phyloP scores from a whole-genome alignment of 805 yeast species.

The Wickerhamiella shivajii region DNA sequence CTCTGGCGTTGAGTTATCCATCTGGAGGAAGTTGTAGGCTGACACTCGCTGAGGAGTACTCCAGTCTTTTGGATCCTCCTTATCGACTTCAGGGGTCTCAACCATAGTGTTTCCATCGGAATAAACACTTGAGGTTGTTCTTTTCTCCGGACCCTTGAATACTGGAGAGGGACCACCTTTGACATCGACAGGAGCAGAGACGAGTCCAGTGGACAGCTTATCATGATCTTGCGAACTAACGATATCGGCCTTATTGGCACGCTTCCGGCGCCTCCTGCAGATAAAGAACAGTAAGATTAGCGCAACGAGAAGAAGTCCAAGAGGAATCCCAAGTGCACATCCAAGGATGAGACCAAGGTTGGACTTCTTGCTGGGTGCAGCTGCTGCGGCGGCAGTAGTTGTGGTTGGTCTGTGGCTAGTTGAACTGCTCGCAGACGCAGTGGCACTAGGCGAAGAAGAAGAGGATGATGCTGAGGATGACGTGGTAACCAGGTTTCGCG shows the following conservation, averaged over 20 bases:
- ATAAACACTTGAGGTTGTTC: constrained; percentile 7
- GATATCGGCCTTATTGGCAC: constrained; percentile 25
- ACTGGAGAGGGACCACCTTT: too few species aligned
- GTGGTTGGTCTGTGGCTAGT: constrained; percentile 21
- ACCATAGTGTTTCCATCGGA: constrained; percentile 16
- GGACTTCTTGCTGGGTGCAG: constrained; percentile 14
- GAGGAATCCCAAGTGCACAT: constrained; percentile 75
- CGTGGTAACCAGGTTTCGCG: constrained; percentile 18
- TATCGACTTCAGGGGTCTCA: constrained; percentile 15
- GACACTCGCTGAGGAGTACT: constrained; percentile 26
- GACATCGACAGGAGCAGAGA: too few species aligned
- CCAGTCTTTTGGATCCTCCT: constrained; percentile 17
- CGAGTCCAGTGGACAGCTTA: too few species aligned
- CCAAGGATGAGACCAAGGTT: constrained; percentile 65
- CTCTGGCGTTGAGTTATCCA: too few species aligned
- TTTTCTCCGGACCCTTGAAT: too few species aligned
- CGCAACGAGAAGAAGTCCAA: constrained; percentile 34
- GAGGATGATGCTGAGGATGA: constrained; percentile 21
- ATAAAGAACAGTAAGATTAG: constrained; percentile 37
- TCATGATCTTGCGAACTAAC: neutral
- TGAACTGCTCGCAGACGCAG: constrained; percentile 16
- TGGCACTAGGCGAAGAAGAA: constrained; percentile 19
- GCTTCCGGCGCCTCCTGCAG: constrained; percentile 36
- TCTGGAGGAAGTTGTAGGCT: constrained; percentile 24
- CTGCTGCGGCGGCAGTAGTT: constrained; percentile 20